Evolutionary conservation across 331 rosid species (phyloP), one percentile per base, ranked within the genome.

Genomic region (Rhamnella rubrinervis): DNA sequence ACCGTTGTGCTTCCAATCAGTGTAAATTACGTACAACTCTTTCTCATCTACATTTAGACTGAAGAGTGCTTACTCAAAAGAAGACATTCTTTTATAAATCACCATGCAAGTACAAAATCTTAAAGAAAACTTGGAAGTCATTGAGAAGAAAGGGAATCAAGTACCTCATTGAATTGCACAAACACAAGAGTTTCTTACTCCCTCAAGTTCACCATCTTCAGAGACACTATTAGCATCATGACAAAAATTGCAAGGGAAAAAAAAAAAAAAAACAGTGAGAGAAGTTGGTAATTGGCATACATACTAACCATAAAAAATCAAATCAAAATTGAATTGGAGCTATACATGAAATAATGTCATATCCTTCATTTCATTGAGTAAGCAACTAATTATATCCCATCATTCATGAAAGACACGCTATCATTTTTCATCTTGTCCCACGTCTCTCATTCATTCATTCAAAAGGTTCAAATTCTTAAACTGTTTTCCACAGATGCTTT

Each of bases 111-210:
- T 52, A 52, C 23, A 19, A 16, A 16, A 52, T 16, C n/a, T 53
- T 53, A 17, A 16, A 53, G 23, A 6, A 49, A 17, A 53, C 20
- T 53, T 17, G 10, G 3, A 53, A 53, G 8, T 7, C 4, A 8
- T 6, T 7, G 23, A 20, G 11, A 53, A 9, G 58, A 16, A 20
- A 49, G 14, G 55, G 18, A 12, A 49, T 49, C 14, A 49, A 26
- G 47, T 59, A 47, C 25, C 41, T 80, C 67, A 76, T 20, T 80
- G 81, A 72, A 80, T 67, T 37, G 64, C 76, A 78, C 84, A 80
- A 35, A 80, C 68, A 67, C 84, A 80, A 71, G 78, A 75, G 59
- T 80, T 80, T 61, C 81, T 66, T 57, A 80, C 81, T 71, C 68
- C 78, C 49, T 76, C 81, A 35, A 80, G 78, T 53, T 80, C 78